phyloP scores from a whole-genome alignment of 805 yeast species.

The Metschnikowia borealis region DNA sequence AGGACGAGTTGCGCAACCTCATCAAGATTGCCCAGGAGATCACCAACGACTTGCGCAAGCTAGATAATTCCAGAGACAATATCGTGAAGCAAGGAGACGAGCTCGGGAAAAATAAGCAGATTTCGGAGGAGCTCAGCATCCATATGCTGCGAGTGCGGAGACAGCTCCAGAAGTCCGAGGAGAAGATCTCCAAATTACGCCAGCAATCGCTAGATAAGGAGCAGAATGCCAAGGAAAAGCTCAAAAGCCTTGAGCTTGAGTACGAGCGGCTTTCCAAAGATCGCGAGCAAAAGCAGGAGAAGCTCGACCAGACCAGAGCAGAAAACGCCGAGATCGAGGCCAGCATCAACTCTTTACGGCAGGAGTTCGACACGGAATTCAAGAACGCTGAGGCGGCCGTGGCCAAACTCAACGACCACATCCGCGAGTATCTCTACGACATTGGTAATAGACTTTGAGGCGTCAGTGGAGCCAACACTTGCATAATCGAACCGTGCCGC shows the following conservation, averaged over 20 bases:
- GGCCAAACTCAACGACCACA: slow-evolving; percentile 51
- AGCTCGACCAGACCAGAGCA: slow-evolving; percentile 44
- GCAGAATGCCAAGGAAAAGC: slow-evolving; percentile 35
- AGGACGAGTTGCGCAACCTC: slow-evolving; percentile 38
- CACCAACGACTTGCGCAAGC: slow-evolving; percentile 41
- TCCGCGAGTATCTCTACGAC: slow-evolving; percentile 49
- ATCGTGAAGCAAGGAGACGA: slow-evolving; percentile 28
- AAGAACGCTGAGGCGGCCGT: slow-evolving; percentile 51
- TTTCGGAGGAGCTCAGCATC: slow-evolving; percentile 39
- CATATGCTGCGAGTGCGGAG: slow-evolving; percentile 45
- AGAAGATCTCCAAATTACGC: slow-evolving; percentile 43
- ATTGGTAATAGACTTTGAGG: slow-evolving; percentile 37
- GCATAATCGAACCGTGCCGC: not conserved
- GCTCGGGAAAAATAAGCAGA: slow-evolving; percentile 34
- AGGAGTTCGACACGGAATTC: slow-evolving; percentile 49
- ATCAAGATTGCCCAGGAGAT: slow-evolving; percentile 51
- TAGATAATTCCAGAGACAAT: slow-evolving; percentile 38
- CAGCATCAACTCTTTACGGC: slow-evolving; percentile 34
- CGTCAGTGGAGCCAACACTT: not conserved
- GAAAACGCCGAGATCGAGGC: slow-evolving; percentile 43
- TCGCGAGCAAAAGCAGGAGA: slow-evolving; percentile 45
- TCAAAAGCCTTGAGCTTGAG: slow-evolving; percentile 42
- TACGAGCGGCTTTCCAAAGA: slow-evolving; percentile 48
- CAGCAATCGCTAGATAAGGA: slow-evolving; percentile 45
- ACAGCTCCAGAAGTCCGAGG: slow-evolving; percentile 47